Base-by-base conservation (phyloP, 2,329 filamentous ascomycete species). In the Fusarium denticulatum region DNA sequence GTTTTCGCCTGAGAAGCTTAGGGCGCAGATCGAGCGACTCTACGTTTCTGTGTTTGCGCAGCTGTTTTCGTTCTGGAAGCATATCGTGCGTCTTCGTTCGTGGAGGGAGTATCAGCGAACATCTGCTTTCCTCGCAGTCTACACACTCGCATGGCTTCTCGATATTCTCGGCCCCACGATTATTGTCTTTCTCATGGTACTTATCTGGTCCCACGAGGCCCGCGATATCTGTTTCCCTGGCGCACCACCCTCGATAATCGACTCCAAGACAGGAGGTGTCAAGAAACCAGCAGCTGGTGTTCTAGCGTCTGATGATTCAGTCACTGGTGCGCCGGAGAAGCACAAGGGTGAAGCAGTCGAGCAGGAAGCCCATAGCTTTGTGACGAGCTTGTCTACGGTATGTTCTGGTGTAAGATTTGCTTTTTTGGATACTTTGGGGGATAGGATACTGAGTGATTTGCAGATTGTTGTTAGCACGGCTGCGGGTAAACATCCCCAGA, bases 291-390 rank as follows among this genome's bases (percentile, higher is more conserved):
- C 90, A 57, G 88, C 94, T 6, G 94, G 94, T 4, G 90, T 94
- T 0, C 83, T 96, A 0, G 94, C 92, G 2, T 94, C 92, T 26
- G 88, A 91, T 34, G 92, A 94, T 67, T 94, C 92, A 64, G 88
- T 92, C 1, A 97, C 94, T 0, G 94, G 94, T 3, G 94, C 94
- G 0, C 92, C 94, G 0, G 93, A 97, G 80, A 94, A 94, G 73
- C 89, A 94, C 82, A 92, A 94, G 79, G 94, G 94, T 32, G 94
- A 96, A 80, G 93, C 93, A 1, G 92, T 94, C 2, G 94, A 97
- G 80, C 89, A 93, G 69, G 94, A 97, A 80, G 94, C 94, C 2
- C 92, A 89, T 75, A 95, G 94, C 79, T 92, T 97, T 70, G 91
- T 96, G 66, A 92, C 91, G 60, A 89, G 91, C 39, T 90, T 96